Evolutionary conservation across 1,284 basidiomycete species (phyloP), one percentile per base, ranked within the genome.

Genomic region (Trametes versicolor): DNA sequence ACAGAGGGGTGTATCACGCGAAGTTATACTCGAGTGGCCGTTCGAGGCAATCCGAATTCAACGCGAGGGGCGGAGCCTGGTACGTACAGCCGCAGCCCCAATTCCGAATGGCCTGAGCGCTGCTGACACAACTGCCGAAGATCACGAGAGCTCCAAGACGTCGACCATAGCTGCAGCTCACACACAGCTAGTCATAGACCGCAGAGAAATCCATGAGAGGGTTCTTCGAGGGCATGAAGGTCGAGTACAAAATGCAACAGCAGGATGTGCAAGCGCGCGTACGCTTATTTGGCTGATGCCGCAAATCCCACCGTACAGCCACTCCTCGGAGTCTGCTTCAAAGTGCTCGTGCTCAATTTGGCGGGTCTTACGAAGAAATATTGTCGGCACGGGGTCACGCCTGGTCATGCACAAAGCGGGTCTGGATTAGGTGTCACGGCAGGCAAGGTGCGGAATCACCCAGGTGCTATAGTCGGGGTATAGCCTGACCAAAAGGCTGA

Each of bases 61-160:
- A 39, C n/a, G 21, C 27, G 55, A 19, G 41, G 21, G 47, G 29
- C 34, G 19, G 45, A 41, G 45, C 17, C 47, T 45, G n/a, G 27
- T 52, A 48, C 61, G 61, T 62, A 55, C 50, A 55, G 48, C 29
- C 21, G 37, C 53, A 51, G 47, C 19, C 49, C 56, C 59, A 69
- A 69, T 69, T 69, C 68, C 63, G 68, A 69, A 69, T 69, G 48
- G 53, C 32, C 5, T 15, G 47, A 43, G 41, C 41, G 60, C 37
- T 37, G 58, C 58, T 54, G 53, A 59, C 58, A 39, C 13, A 49
- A 21, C 39, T 19, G 8, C 19, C n/a, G 25, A n/a, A 36, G 25
- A 34, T 64, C 58, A 60, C 58, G 49, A 29, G 54, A 23, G 13
- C 39, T 23, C 43, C n/a, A 60, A 52, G 19, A 32, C 27, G 13